Evolutionary conservation across 2,329 filamentous ascomycete species (phyloP).

Genomic region (Elsinoe necatrix): DNA sequence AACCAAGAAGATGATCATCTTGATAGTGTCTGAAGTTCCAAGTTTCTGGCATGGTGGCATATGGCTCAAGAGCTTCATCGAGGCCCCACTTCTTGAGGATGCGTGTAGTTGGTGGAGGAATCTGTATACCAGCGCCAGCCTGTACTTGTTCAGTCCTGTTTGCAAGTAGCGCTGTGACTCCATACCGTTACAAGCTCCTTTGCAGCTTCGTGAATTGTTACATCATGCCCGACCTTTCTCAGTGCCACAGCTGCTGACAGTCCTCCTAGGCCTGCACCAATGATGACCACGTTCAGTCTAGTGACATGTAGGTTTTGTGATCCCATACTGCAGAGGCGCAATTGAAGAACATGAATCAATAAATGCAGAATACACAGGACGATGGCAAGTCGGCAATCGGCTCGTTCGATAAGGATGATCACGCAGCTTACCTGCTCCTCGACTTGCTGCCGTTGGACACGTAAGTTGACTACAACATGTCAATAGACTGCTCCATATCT

Average conservation of each 20-base stretch:
- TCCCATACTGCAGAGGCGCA: too few relatives aligned
- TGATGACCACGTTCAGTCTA: constrained; percentile 23
- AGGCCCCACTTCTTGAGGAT: constrained; percentile 46
- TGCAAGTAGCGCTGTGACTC: neutral
- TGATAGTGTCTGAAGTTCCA: constrained; percentile 28
- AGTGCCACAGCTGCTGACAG: constrained; percentile 28
- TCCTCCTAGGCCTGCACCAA: constrained; percentile 30
- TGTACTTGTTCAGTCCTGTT: constrained; percentile 20
- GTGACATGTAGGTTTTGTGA: too few relatives aligned
- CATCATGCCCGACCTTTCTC: constrained; percentile 27
- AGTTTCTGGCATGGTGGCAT: constrained; percentile 38
- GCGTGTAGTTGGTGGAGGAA: constrained; percentile 42
- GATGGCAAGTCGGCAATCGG: neutral
- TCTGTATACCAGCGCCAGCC: constrained; percentile 47
- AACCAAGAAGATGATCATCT: neutral
- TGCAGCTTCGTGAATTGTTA: constrained; percentile 26
- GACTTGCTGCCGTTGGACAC: too few relatives aligned
- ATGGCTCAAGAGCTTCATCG: constrained; percentile 33
- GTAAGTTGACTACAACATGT: too few relatives aligned
- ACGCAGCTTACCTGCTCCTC: neutral
- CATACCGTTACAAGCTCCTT: constrained; percentile 13
- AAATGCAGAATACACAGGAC: neutral
- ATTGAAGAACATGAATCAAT: too few relatives aligned
- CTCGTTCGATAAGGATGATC: neutral
- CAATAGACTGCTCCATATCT: too few relatives aligned